Base-by-base conservation (phyloP, 371 early-diverging fungal species). In the Gilbertella persicaria region DNA sequence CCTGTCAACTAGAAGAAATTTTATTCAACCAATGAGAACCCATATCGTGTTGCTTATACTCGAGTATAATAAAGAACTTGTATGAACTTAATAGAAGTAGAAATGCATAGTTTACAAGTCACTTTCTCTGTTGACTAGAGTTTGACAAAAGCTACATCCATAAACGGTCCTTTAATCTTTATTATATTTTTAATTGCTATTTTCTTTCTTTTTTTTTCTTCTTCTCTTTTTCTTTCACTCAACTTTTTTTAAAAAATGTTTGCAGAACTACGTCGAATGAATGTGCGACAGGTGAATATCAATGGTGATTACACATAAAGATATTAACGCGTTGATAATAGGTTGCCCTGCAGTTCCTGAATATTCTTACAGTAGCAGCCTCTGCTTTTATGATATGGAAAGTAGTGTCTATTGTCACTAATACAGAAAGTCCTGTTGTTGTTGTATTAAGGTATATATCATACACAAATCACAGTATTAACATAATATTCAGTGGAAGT, bases 361-460 rank as follows among this genome's bases (percentile, higher is more conserved):
- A 92, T 64, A 87, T 96, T 41, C 50, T 90, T 60, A 85, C 91
- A 65, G 88, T 95, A 56, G 78, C 91, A 29, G 82, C 93, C 12
- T 90, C 94, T 45, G 96, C 98, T 28, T 87, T 98, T 63, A 98
- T 98, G 94, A 86, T 96, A 28, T 99, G 99, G 99, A 99, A 97
- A 73, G 87, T 85, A 0, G 62, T 96, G 53, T 81, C 88, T 16
- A 65, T 98, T 30, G 69, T 88, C 16, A 86, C 92, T 17, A 98
- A 98, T 68, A 93, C 88, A 60, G 99, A 99, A 70, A 91, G 92
- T 52, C 99, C 99, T 6, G 91, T 99, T 40, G 99, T 99, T 12
- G 99, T 99, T 4, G 99, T 99, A 5, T 73, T 99, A 35, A 83
- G 83, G 90, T 87, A 69, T 25, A 23, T 20, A 21, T 13, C 4